Conservation (phyloP, 257 asterid genomes). For the Solanum gracilifrons region DNA sequence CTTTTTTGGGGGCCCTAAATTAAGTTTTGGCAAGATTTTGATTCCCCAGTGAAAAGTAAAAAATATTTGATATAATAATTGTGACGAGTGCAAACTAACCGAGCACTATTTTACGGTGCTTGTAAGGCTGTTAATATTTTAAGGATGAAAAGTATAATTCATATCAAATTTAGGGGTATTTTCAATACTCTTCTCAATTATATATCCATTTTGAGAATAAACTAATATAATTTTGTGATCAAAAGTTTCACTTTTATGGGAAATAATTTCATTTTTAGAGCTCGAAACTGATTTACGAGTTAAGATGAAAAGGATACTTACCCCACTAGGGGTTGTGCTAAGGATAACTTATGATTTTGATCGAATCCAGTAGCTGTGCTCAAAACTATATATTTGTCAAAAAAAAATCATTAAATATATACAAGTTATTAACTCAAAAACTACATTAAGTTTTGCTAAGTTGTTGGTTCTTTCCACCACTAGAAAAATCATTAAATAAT, state of each 20-base stretch:
- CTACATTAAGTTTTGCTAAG: background rate
- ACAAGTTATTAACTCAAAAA: background rate
- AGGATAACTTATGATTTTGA: background rate
- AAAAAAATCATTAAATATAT: too few relatives aligned
- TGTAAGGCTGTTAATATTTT: background rate
- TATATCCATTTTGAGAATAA: background rate
- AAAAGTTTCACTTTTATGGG: too few relatives aligned
- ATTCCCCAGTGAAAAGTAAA: background rate
- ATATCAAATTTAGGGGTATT: too few relatives aligned
- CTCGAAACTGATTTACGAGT: background rate
- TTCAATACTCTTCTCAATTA: too few relatives aligned
- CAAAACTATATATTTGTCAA: too few relatives aligned
- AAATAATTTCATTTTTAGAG: too few relatives aligned
- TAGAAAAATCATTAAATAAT: background rate
- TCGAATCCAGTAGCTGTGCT: fast-evolving
- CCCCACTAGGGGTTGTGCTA: background rate
- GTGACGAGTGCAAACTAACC: background rate
- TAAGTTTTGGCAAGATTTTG: background rate
- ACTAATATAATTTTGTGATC: too few relatives aligned
- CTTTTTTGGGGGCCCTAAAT: background rate
- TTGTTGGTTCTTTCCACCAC: background rate
- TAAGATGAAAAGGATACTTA: background rate
- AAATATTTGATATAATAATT: background rate
- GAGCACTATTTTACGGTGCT: fast-evolving
- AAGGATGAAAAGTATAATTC: too few relatives aligned